Conservation (phyloP, 202 grass and related monocot genomes). For the Schoenoplectus tabernaemontani region DNA sequence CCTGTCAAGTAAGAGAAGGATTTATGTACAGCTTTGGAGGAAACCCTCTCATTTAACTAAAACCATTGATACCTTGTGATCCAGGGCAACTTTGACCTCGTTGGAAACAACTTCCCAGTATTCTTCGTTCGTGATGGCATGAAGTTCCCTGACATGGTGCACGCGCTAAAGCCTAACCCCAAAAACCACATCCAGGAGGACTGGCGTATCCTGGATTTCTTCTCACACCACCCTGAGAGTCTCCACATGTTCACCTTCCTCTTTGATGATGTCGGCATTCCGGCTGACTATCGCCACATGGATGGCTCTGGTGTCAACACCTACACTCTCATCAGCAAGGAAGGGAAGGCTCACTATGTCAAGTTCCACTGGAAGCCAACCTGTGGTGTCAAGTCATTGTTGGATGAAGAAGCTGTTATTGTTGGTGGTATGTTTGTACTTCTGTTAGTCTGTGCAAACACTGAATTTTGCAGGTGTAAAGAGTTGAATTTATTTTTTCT, state of each 20-base stretch:
- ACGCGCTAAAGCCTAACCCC: slow-evolving; percentile 93
- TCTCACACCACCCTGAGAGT: slow-evolving; percentile 94
- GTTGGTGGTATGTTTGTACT: slow-evolving; percentile 44
- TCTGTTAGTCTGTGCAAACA: neutral
- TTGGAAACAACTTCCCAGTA: slow-evolving; percentile 98
- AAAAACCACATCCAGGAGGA: slow-evolving; percentile 95
- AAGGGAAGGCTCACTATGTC: slow-evolving; percentile 75
- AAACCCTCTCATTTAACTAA: neutral
- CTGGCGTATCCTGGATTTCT: slow-evolving; percentile 93
- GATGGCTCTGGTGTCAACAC: slow-evolving; percentile 97
- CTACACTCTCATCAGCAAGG: slow-evolving; percentile 69
- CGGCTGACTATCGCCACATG: slow-evolving; percentile 98
- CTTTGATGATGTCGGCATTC: slow-evolving; percentile 87
- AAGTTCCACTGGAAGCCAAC: slow-evolving; percentile 98
- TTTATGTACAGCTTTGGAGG: neutral
- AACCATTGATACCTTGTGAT: neutral
- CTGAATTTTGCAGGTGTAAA: neutral
- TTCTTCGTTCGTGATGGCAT: slow-evolving; percentile 98
- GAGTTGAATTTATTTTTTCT: neutral
- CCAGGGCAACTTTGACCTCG: slow-evolving; percentile 92
- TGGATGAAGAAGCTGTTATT: slow-evolving; percentile 73
- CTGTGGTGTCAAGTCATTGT: slow-evolving; percentile 65
- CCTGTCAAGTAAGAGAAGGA: neutral
- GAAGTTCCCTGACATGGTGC: slow-evolving; percentile 98
- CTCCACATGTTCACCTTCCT: slow-evolving; percentile 98